phyloP scores from a whole-genome alignment of 306 rosid species.

The Prunus mira region DNA sequence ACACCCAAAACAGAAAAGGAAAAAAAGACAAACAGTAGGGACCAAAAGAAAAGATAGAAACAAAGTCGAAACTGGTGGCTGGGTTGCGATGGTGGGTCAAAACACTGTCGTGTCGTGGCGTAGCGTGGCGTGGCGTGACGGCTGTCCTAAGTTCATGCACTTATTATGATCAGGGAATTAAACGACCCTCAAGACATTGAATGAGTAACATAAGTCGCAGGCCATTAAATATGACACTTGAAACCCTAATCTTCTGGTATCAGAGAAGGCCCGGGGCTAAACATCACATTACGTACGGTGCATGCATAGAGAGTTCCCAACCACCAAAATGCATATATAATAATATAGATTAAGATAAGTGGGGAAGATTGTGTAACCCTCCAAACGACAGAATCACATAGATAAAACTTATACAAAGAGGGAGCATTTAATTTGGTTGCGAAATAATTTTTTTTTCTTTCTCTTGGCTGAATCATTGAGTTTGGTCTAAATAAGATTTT shows the following conservation, averaged over 20 bases:
- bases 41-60: background rate
- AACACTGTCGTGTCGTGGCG: slow-evolving; percentile 1
- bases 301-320: slow-evolving; percentile 5
- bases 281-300: slow-evolving; percentile 8
- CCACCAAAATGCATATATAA: background rate
- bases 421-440: background rate
- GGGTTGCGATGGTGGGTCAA: background rate
- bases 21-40: background rate
- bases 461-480: background rate
- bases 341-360: background rate
- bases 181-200: slow-evolving; percentile 2
- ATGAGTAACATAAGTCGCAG: background rate
- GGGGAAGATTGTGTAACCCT: slow-evolving; percentile 11
- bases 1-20: background rate
- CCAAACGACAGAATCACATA: slow-evolving; percentile 4
- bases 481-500: background rate
- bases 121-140: background rate
- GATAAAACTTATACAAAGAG: background rate
- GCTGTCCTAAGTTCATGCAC: background rate
- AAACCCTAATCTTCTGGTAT: background rate
- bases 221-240: background rate
- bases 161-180: background rate
- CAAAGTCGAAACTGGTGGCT: background rate
- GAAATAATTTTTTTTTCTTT: background rate
- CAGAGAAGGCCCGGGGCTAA: background rate